These are phyloP conservation scores for Candida vaughaniae DNA, from an alignment of 805 yeast genomes.

Conservation along the genomic window DNA sequence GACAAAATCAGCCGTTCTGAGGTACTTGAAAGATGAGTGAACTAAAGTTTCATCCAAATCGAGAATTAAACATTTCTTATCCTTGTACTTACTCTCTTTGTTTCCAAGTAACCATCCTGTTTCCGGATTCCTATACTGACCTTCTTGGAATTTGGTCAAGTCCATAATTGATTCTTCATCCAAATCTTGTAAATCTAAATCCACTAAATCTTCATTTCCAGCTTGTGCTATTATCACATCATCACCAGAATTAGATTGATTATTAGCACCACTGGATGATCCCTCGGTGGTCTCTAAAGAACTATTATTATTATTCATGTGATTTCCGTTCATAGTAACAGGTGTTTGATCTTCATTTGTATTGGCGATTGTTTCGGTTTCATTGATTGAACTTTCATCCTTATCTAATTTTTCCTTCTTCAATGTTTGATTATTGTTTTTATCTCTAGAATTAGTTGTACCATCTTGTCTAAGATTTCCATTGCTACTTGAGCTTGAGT, in stretches of 20 bases:
- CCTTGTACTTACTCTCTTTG: constrained; percentile 42
- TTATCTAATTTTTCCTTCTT: constrained; percentile 33
- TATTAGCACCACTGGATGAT: neutral
- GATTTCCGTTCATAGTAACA: neutral
- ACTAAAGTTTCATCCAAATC: constrained; percentile 96
- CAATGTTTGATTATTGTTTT: constrained; percentile 7
- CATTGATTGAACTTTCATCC: constrained; percentile 39
- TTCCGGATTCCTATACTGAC: constrained; percentile 61
- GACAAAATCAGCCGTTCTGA: constrained; percentile 92
- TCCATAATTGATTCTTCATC: constrained; percentile 44
- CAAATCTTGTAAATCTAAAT: constrained; percentile 16
- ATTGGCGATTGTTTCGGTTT: constrained; percentile 42
- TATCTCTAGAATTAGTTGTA: no score
- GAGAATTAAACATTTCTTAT: constrained; percentile 81
- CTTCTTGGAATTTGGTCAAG: constrained; percentile 65
- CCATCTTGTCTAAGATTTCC: neutral
- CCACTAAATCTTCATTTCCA: constrained; percentile 11
- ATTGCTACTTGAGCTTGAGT: constrained; percentile 1
- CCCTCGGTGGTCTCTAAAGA: neutral
- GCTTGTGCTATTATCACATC: constrained; percentile 11
- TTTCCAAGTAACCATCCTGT: constrained; percentile 67
- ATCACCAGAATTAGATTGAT: constrained; percentile 4
- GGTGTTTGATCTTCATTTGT: constrained; percentile 14
- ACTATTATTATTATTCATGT: neutral
- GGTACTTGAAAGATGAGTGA: constrained; percentile 89